Evolutionary conservation across 2,329 filamentous ascomycete species (phyloP), one percentile per base, ranked within the genome.

Genomic region (Cladosporium oxysporum): DNA sequence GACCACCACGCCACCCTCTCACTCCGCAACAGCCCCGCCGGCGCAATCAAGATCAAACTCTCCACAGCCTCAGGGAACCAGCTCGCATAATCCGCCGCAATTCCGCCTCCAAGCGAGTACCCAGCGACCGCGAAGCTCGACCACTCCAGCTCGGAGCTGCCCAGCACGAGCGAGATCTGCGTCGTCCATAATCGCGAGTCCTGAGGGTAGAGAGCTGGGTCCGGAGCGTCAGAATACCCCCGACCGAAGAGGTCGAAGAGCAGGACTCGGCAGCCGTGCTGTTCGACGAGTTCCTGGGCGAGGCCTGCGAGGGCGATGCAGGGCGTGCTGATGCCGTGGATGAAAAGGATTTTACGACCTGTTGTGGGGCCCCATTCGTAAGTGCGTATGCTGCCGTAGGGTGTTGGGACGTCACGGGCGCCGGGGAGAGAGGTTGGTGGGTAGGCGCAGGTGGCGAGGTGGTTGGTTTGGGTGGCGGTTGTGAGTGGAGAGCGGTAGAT

Each of bases 271-370:
- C 86, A 93, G 0, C 91, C 90, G 65, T 82, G 83, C 11, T 80
- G 79, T 7, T 81, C 79, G 0, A 85, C 90, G 61, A 96, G 82
- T 62, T 83, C 85, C 73, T 87, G 82, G 16, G 90, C 90, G 41
- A 95, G 76, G 50, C 85, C 83, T 2, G 87, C 88, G 21, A 94
- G 79, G 0, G 90, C 84, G 58, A 93, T 81, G 68, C 88, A 88
- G 0, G 92, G 92, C 6, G 91, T 95, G 59, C 88, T 91, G 72
- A 95, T 93, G 5, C 92, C 92, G 76, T 94, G 92, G 18, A 96
- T 79, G 29, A 96, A 80, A 16, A 96, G 79, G 1, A 94, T 87
- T 73, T 89, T 92, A 31, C 87, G 84, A 1, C 91, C 91, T 21
- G 29, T 37, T 41, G 84, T 79, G 0, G 91, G 90, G 0, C 92